phyloP scores from a whole-genome alignment of 2,329 filamentous ascomycete genomes.

The Thielaviopsis populi region DNA sequence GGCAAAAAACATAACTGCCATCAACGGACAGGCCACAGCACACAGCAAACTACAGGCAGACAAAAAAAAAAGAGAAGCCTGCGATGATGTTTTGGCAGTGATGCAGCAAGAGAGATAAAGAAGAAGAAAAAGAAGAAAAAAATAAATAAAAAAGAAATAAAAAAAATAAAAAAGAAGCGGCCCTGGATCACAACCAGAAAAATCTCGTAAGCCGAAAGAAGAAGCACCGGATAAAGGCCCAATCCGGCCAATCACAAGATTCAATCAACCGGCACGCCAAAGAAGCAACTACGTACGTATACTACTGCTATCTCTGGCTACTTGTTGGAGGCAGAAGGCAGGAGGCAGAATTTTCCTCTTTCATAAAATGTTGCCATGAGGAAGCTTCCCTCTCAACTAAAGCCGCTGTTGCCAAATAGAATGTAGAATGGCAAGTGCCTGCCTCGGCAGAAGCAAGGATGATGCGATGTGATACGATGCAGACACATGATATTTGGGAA shows the following conservation, averaged over 20 bases:
- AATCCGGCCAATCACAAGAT: neutral
- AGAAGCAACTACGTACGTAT: neutral
- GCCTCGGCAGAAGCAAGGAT: conserved; percentile 12
- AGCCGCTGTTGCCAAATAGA: neutral
- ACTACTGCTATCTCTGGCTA: neutral
- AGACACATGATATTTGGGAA: neutral
- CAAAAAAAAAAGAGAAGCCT: neutral
- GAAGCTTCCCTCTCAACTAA: neutral
- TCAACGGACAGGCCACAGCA: neutral
- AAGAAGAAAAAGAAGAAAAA: no score
- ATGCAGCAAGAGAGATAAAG: neutral
- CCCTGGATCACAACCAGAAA: neutral
- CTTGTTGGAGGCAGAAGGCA: neutral
- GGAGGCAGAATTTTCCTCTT: neutral
- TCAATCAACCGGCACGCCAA: neutral
- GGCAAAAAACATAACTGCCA: neutral
- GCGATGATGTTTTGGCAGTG: neutral
- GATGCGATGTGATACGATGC: neutral
- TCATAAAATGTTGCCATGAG: neutral
- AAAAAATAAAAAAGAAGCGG: neutral
- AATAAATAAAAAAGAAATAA: neutral
- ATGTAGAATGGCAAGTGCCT: neutral
- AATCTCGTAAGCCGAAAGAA: neutral
- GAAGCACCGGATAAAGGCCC: neutral
- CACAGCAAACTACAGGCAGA: neutral